These are phyloP conservation scores for Aspergillus piperis DNA, from an alignment of 2,329 filamentous ascomycete species.

Conservation along the genomic window DNA sequence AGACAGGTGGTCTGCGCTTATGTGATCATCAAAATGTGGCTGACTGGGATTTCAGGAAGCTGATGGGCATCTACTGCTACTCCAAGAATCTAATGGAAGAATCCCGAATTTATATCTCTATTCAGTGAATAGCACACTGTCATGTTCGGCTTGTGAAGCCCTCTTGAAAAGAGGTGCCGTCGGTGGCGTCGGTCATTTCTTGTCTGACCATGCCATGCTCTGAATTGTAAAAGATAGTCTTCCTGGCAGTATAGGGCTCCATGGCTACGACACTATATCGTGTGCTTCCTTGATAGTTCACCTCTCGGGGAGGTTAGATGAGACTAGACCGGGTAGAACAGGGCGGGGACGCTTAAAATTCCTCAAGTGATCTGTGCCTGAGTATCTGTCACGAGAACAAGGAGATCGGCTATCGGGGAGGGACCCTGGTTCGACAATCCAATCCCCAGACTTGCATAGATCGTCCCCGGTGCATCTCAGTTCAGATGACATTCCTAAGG, in stretches of 20 bases:
- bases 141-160: neutral
- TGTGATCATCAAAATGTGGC: constrained; percentile 4
- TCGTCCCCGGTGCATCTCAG: neutral
- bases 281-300: neutral
- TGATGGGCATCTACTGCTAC: neutral
- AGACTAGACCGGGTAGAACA: neutral
- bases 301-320: neutral
- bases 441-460: neutral
- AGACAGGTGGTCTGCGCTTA: constrained; percentile 3
- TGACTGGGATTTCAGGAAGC: neutral
- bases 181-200: constrained; percentile 18
- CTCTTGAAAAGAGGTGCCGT: neutral
- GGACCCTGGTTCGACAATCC: neutral
- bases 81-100: neutral
- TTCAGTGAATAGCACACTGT: neutral
- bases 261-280: constrained; percentile 11
- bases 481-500: neutral
- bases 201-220: constrained; percentile 17
- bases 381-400: constrained; percentile 12
- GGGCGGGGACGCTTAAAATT: neutral
- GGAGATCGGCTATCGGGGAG: constrained; percentile 7
- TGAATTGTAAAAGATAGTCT: constrained; percentile 1
- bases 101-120: neutral
- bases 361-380: constrained; percentile 9
- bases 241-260: constrained; percentile 9